phyloP scores from a whole-genome alignment of 768 basidiomycete genomes.

The Macrolepiota fuliginosa region DNA sequence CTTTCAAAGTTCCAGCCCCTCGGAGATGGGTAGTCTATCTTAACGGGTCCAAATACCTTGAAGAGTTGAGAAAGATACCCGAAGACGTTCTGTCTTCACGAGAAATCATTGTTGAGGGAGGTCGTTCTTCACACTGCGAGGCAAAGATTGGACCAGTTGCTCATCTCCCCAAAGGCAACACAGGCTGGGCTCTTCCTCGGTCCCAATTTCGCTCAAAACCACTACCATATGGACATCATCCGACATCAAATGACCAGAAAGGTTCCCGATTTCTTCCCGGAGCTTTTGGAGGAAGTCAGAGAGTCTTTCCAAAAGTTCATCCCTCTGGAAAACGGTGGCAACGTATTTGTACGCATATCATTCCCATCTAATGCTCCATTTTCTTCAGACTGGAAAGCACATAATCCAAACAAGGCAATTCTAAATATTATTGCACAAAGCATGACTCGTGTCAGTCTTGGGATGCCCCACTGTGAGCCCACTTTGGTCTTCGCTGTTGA shows the following conservation, averaged over 20 bases:
- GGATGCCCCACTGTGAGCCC: constrained; percentile 42
- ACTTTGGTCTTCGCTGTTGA: background rate
- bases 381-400: constrained; percentile 35
- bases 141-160: background rate
- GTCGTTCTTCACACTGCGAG: constrained; percentile 5
- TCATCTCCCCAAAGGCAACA: constrained; percentile 17
- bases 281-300: constrained; percentile 42
- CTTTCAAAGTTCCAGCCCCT: constrained; percentile 43
- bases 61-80: constrained; percentile 43
- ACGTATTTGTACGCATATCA: background rate
- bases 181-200: constrained; percentile 16
- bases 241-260: constrained; percentile 34
- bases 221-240: constrained; percentile 31
- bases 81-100: constrained; percentile 42
- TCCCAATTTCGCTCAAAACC: constrained; percentile 24
- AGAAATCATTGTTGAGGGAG: constrained; percentile 29
- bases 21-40: constrained; percentile 46
- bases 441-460: constrained; percentile 47
- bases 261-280: constrained; percentile 33
- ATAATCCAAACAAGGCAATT: constrained; percentile 24
- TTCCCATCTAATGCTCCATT: background rate
- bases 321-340: constrained; percentile 23
- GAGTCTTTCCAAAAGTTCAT: constrained; percentile 38
- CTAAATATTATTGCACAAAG: constrained; percentile 35
- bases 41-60: constrained; percentile 35